Evolutionary conservation across 352 stramenopile species (phyloP), one percentile per base, ranked within the genome.

Genomic region (Phytophthora citrophthora): DNA sequence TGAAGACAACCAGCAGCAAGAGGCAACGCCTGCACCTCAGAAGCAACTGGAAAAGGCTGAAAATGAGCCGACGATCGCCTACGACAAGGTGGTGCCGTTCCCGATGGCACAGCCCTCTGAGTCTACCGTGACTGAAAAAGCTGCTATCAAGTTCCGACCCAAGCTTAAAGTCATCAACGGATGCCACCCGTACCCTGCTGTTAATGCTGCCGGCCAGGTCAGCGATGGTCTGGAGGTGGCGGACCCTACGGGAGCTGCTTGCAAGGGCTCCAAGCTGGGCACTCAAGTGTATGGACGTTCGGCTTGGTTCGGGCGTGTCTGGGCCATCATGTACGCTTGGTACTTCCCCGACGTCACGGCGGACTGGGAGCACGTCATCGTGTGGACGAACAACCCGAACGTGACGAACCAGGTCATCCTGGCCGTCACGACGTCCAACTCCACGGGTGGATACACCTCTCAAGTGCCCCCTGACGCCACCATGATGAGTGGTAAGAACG

Each of bases 351-450:
- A 61, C 5, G 26, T 55, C 4, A 52, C 40, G 8, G n/a, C 43
- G 0, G 40, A 59, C 29, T 65, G 57, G 57, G 47, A 60, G 39
- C 47, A 65, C 29, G 58, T 58, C 27, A 66, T 66, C 40, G 58
- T 66, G 40, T 66, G 48, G 48, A 66, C 41, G 23, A 66, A 66
- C 40, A 66, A 66, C 43, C 48, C 58, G 15, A 66, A 66, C 24
- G 58, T 60, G 13, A 54, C 58, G 24, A 46, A 54, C 29, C 48
- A 38, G 26, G 31, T 54, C 24, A 50, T 66, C 24, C 41, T 60
- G 32, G 58, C 47, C 9, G 58, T 61, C 23, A 54, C 58, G 20
- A 58, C 51, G n/a, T 60, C 58, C 4, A 40, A 43, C 29, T 49
- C 49, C 2, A 54, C n/a, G 0, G 49, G 58, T 13, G 24, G 16